These are phyloP conservation scores for Ceratorhiza oryzae-sativae DNA, from an alignment of 1,284 basidiomycete species.

Conservation along the genomic window DNA sequence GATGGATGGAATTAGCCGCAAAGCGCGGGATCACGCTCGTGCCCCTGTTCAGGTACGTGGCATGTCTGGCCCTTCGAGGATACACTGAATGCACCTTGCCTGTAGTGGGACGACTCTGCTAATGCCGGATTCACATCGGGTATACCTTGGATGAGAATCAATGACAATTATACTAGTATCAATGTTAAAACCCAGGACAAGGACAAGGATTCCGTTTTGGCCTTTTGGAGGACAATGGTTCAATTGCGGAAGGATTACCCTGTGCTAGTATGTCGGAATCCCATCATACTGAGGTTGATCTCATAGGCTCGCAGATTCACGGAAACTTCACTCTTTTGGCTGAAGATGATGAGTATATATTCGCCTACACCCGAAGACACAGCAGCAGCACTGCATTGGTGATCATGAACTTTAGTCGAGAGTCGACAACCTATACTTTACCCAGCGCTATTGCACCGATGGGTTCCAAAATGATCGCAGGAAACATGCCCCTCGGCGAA, in stretches of 20 bases:
- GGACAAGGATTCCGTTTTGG: conserved; percentile 60
- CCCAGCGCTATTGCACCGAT: not conserved
- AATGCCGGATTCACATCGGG: conserved; percentile 72
- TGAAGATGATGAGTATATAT: conserved; percentile 58
- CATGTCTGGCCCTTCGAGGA: not conserved
- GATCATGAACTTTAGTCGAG: conserved; percentile 61
- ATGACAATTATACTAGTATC: conserved; percentile 69
- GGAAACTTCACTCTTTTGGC: conserved; percentile 64
- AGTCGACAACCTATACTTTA: conserved; percentile 45
- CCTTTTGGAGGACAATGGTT: conserved; percentile 67
- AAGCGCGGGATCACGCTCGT: conserved; percentile 74
- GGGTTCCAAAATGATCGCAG: not conserved
- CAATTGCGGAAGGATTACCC: conserved; percentile 61
- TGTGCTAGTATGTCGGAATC: conserved; percentile 57
- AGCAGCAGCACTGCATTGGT: conserved; percentile 53
- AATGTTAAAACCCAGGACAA: conserved; percentile 63
- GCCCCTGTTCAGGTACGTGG: conserved; percentile 67
- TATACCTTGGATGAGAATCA: conserved; percentile 77
- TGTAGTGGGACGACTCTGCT: conserved; percentile 64
- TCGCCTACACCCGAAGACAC: conserved; percentile 62
- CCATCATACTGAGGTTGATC: conserved; percentile 20
- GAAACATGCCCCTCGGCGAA: not conserved
- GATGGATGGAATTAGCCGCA: conserved; percentile 62
- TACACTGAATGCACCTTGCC: not conserved
- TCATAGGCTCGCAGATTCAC: conserved; percentile 55